Conservation (phyloP, 306 rosid species). For the Quercus agrifolia region DNA sequence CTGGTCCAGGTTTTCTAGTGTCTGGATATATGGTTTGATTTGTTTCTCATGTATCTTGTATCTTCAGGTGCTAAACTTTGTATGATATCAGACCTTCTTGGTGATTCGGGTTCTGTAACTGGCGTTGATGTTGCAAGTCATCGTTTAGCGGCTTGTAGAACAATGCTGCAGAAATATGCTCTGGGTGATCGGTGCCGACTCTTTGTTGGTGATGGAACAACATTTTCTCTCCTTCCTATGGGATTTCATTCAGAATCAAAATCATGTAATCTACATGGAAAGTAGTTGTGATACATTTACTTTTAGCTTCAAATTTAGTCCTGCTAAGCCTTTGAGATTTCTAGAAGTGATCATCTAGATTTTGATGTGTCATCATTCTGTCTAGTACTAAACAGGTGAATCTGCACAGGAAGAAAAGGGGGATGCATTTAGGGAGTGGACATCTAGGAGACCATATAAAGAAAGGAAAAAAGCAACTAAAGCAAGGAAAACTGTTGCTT, state of each 20-base stretch:
- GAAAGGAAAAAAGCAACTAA: conserved; percentile 62
- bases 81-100: conserved; percentile 76
- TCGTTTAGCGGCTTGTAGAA: conserved; percentile 83
- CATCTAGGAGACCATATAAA: conserved; percentile 80
- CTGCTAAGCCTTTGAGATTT: neutral
- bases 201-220: conserved; percentile 82
- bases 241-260: conserved; percentile 23
- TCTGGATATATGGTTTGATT: neutral
- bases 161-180: conserved; percentile 76
- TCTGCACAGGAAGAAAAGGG: conserved; percentile 38
- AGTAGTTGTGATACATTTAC: neutral
- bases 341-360: neutral
- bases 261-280: conserved; percentile 49
- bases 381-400: conserved; percentile 65
- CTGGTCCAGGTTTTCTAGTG: neutral
- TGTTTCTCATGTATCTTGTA: neutral
- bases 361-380: conserved; percentile 45
- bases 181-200: conserved; percentile 74
- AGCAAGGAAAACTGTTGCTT: conserved; percentile 31
- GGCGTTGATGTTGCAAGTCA: conserved; percentile 93
- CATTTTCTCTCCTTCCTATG: conserved; percentile 58
- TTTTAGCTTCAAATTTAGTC: neutral
- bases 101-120: conserved; percentile 71
- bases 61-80: conserved; percentile 90
- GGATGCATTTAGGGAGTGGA: conserved; percentile 75